Evolutionary conservation across 305 asterid species (phyloP), one percentile per base, ranked within the genome.

Genomic region (Nicotiana rustica): DNA sequence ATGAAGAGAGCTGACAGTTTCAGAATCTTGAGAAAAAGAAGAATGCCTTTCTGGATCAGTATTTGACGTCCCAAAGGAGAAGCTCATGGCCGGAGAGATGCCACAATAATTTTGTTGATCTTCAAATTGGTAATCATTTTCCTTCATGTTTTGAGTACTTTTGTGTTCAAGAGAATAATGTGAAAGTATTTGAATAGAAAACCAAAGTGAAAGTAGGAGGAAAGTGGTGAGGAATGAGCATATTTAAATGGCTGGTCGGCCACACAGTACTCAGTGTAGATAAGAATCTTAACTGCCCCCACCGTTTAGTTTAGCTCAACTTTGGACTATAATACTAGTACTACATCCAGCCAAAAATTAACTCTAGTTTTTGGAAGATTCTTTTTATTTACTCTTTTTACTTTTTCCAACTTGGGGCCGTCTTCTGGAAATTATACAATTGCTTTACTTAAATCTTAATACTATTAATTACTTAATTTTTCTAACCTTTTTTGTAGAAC

Each of bases 1-100:
- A 4, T 57, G 85, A 31, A 78, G 67, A 60, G 89, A 47, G 82
- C 85, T 86, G 36, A 59, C 64, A 17, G 90, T 55, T 81, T 89
- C 92, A 68, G 56, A 62, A 12, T 79, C 82, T 35, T 79, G 71
- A 61, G 93, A 88, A 82, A 83, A 70, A 59, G 88, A 82, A 84
- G 91, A 86, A 4, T 87, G 85, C 25, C 85, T 84, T 60, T 83
- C 90, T 7, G 83, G 70, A 18, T 33, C 35, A 33, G 35, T 33
- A 33, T 0, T 33, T 33, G 83, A 75, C 71, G 85, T 78, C 1
- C 55, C 80, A 49, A 79, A 38, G 10, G 85, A 83, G 6, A 66
- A 77, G 13, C 44, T 44, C 59, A 68, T 83, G 25, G 29, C 44
- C 6, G 66, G 56, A 77, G 87, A 85, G 62, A 81, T 86, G 29